phyloP scores from a whole-genome alignment of 106 monocot species.

The Ottelia alismoides region DNA sequence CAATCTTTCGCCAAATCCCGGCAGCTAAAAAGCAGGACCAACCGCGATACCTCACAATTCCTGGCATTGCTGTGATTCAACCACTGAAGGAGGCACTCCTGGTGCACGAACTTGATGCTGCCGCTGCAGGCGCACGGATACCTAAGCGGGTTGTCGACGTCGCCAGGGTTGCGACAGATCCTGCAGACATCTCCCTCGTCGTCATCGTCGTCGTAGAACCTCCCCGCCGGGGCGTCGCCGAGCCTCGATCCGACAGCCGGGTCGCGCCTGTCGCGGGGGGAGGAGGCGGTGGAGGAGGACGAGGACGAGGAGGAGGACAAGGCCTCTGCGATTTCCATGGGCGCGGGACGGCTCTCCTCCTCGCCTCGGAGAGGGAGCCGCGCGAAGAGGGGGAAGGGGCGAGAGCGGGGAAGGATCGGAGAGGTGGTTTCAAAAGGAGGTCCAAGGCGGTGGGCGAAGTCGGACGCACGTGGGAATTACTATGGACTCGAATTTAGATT shows the following conservation, averaged over 20 bases:
- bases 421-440: too few relatives aligned
- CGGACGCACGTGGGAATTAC: too few relatives aligned
- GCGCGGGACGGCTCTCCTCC: background rate
- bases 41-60: conserved; percentile 96
- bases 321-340: background rate
- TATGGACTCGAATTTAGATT: too few relatives aligned
- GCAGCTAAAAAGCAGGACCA: too few relatives aligned
- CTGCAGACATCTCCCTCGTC: conserved; percentile 98
- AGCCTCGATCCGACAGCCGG: background rate
- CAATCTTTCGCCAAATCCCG: too few relatives aligned
- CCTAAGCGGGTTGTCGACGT: conserved; percentile 62
- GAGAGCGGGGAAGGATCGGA: too few relatives aligned
- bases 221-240: background rate
- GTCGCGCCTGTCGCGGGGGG: background rate
- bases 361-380: background rate
- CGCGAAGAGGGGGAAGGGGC: background rate
- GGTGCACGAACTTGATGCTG: conserved; percentile 98
- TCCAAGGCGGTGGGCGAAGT: too few relatives aligned
- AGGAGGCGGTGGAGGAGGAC: background rate
- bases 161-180: conserved; percentile 95
- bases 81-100: conserved; percentile 99
- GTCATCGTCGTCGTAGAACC: conserved; percentile 53
- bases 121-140: conserved; percentile 99
- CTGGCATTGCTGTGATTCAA: conserved; percentile 96
- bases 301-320: background rate